Base-by-base conservation (phyloP, 2,329 filamentous ascomycete genomes). In the Colletotrichum theobromicola region DNA sequence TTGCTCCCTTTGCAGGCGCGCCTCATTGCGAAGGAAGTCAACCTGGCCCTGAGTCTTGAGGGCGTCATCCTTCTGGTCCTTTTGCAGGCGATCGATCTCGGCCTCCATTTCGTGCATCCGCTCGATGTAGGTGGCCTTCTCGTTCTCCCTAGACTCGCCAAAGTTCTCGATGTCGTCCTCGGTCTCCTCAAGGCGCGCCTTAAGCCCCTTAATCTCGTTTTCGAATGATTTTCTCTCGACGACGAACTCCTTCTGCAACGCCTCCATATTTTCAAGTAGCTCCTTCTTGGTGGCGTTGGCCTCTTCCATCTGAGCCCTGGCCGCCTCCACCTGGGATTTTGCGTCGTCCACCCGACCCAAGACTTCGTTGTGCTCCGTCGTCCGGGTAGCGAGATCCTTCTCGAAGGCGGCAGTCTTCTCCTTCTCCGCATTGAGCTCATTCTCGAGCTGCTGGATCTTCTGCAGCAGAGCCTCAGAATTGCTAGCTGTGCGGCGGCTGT, bases 101-200 rank as follows among this genome's bases (percentile, higher is more conserved):
- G 90, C 87, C 79, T 95, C 91, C 1, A 98, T 88, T 10, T 88
- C 87, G 60, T 91, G 91, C 35, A 95, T 87, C 72, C 89, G 92
- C 61, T 93, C 91, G 76, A 96, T 93, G 58, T 93, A 89, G 4
- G 90, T 89, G 5, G 90, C 91, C 79, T 93, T 94, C 79, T 97
- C 94, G 78, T 97, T 93, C 77, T 98, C 95, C 57, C 94, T 91
- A 53, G 94, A 95, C 79, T 95, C 95, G 55, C 95, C 89, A 69
- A 96, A 91, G 74, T 95, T 90, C 79, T 98, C 96, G 66, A 98
- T 91, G 80, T 98, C 96, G 79, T 98, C 96, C 83, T 99, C 97
- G 7, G 94, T 90, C 78, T 98, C 95, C 81, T 98, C 97, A 1
- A 97, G 87, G 67, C 93, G 94, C 68, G 93, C 88, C 80, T 94